Base-by-base conservation (phyloP, 768 basidiomycete species). In the Kwoniella bestiolae region DNA sequence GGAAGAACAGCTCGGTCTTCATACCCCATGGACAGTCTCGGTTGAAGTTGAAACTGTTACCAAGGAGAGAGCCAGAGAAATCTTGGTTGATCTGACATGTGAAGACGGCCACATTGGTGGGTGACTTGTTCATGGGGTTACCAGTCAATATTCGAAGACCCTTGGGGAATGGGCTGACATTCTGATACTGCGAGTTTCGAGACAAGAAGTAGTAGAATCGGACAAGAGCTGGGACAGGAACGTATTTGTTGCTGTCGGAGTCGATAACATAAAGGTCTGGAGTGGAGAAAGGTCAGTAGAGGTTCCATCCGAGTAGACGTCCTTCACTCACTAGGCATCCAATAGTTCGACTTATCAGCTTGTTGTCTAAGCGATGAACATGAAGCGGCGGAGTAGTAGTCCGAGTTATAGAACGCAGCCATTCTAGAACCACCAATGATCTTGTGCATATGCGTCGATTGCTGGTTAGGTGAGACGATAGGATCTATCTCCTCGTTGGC, bases 151-250 rank as follows among this genome's bases (percentile, higher is more conserved):
- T 79, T 21, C 74, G 71, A 9, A 80, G 73, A 55, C 79, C 79
- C 47, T 76, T 65, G 18, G 79, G 79, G 67, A 76, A 80, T 9
- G 75, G 61, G 7, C 35, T 49, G 55, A 78, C 75, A 38, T 62
- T 60, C 26, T 74, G 66, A 6, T 45, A 44, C 6, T 62, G 59
- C 12, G 71, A 73, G 49, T 67, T 76, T 55, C 73, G 47, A 7
- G 61, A 68, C 11, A 75, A 52, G 64, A 77, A 77, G 66, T 80
- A 80, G 71, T 80, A 80, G 60, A 77, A 77, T 59, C 79, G 67
- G 14, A 65, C 52, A 25, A 52, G 46, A 11, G 70, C 60, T 3
- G 66, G 56, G 26, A 78, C 51, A 26, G 66, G 55, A 7, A 58
- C 57, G 29, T 49, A 67, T 25, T 51, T 45, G n/a, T 34, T 46